Evolutionary conservation across 768 basidiomycete species (phyloP), one percentile per base, ranked within the genome.

Genomic region (Phylloporus scabripes): DNA sequence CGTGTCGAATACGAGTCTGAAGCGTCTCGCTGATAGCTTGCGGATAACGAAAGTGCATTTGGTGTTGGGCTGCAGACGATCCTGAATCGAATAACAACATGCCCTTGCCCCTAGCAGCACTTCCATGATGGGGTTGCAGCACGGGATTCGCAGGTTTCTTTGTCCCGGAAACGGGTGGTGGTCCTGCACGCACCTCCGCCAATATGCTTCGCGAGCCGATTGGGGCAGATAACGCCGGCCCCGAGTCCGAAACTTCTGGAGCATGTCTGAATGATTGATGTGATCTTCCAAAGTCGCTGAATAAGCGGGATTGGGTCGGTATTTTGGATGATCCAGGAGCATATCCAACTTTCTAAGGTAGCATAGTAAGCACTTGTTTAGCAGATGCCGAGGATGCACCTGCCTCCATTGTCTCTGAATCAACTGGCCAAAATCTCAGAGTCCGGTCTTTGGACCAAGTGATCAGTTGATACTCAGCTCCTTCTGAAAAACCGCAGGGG

Each of bases 361-460:
- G 24, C 15, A 40, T 23, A 26, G 38, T 64, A 8, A 66, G 47
- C 12, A 34, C n/a, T 42, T 48, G 14, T 44, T 29, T 26, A 26
- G 3, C 36, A 38, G 4, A n/a, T 8, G 33, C 8, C 39, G 44
- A 33, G 8, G 14, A 24, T 12, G 29, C 33, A 32, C 71, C 34
- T 55, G 81, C 90, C 74, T 85, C 76, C 72, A 88, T 81, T 33
- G 76, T 76, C 29, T 86, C 83, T 1, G 72, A 65, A 46, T 82
- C 80, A 2, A 97, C 76, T 0, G 92, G 95, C 89, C 92, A 95
- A 61, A 97, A 88, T 12, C 92, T 74, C 29, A 99, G 68, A 0
- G 89, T 93, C 17, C 91, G 80, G 61, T 98, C 96, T 63, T 92
- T 94, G 1, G 91, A 90, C 84, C 84, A 86, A 3, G 84, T 85